phyloP scores from a whole-genome alignment of 176 grass and related monocot genomes.

The Carex littledalei region DNA sequence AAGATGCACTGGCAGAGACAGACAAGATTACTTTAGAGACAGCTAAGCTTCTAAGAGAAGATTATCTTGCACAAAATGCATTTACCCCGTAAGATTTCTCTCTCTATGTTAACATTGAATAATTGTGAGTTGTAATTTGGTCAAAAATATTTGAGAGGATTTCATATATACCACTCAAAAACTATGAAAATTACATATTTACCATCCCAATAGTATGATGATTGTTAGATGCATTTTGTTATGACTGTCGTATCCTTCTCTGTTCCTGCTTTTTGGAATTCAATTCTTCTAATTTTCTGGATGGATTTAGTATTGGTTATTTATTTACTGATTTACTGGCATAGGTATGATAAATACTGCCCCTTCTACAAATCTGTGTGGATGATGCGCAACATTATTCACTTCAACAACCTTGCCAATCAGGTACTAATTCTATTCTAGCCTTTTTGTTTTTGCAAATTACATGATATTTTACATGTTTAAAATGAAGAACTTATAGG shows the following conservation, averaged over 20 bases:
- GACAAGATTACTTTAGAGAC: constrained; percentile 86
- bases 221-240: no score
- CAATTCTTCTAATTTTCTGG: not conserved
- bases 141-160: not conserved
- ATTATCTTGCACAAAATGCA: constrained; percentile 87
- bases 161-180: no score
- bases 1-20: constrained; percentile 79
- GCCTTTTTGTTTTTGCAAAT: not conserved
- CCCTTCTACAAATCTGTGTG: constrained; percentile 97
- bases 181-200: no score
- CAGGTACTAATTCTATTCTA: constrained; percentile 35
- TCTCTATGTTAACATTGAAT: not conserved
- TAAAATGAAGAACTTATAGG: not conserved
- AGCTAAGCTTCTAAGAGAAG: constrained; percentile 78
- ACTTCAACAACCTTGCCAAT: constrained; percentile 79
- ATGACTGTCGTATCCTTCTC: not conserved
- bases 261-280: not conserved
- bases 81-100: constrained; percentile 68
- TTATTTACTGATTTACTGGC: not conserved
- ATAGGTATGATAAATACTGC: constrained; percentile 89
- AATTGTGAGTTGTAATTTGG: not conserved
- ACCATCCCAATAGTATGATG: no score
- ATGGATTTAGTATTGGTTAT: not conserved
- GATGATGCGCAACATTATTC: constrained; percentile 96
- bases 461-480: not conserved